Evolutionary conservation across 768 basidiomycete species (phyloP), one percentile per base, ranked within the genome.

Genomic region (Russula compacta): DNA sequence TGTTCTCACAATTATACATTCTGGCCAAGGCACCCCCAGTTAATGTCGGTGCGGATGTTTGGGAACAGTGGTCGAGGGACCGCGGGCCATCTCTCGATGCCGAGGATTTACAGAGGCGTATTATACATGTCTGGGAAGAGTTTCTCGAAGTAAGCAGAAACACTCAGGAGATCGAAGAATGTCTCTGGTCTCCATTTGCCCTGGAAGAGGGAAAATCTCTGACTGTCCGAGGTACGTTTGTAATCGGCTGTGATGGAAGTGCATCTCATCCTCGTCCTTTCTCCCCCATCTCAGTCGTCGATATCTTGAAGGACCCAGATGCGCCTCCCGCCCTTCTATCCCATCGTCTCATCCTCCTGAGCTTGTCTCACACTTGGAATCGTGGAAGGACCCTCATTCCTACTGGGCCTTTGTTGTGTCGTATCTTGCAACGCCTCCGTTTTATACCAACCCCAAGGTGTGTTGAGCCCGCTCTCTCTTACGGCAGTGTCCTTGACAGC

Each of bases 161-260:
- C 24, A 63, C 72, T 9, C 67, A 66, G 24, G 78, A 83, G 56
- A 71, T 84, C 17, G 74, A 81, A 53, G 73, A 74, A 5, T 72
- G 78, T 14, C 68, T 85, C 32, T 84, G 83, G 83, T 71, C 73
- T 6, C 59, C 68, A 10, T 82, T 81, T 59, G 72, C 72, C 3
- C 58, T 73, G 32, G 69, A 73, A 49, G 69, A 73, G 14, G 67
- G 63, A 1, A 59, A 56, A n/a, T 32, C 24, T 3, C 19, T 29
- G 17, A 62, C 58, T 9, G 48, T 69, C 11, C 63, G 69, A 68
- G 68, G 72, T 73, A 49, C 15, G 69, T 58, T 11, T 1, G 6
- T n/a, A 15, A 12, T 43, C 36, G 9, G 33, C 11, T 19, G 17
- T 40, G 35, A 15, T 15, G 10, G 36, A 32, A 36, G 19, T 24